Conservation (phyloP, 202 grass and related monocot species). For the Eragrostis tef region DNA sequence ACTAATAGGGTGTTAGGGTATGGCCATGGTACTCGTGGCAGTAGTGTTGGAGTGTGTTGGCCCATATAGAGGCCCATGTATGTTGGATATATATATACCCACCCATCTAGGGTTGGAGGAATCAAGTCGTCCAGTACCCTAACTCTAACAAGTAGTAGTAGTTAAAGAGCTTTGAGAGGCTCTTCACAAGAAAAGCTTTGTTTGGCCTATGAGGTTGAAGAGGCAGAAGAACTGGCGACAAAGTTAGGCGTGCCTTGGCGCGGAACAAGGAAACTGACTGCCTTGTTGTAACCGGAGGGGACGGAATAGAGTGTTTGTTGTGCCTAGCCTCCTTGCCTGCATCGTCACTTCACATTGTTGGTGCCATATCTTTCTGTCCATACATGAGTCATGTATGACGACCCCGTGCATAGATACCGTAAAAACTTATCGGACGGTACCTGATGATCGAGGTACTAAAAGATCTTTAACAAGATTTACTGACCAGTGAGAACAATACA, state of each 20-base stretch:
- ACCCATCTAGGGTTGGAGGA: no score
- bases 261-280: conserved; percentile 36
- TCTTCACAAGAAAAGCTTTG: conserved; percentile 43
- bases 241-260: conserved; percentile 29
- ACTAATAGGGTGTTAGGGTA: conserved; percentile 24
- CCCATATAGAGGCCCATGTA: no score
- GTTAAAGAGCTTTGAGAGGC: conserved; percentile 9
- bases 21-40: conserved; percentile 25
- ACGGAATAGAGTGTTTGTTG: conserved; percentile 11
- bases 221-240: conserved; percentile 33
- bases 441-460: background rate
- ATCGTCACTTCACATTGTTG: conserved; percentile 25
- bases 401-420: background rate
- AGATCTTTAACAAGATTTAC: conserved; percentile 24
- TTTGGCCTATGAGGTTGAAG: conserved; percentile 21
- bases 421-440: background rate
- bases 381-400: background rate
- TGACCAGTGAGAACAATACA: background rate
- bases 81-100: no score
- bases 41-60: no score
- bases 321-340: conserved; percentile 10
- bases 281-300: conserved; percentile 31
- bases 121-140: no score
- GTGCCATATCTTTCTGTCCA: conserved; percentile 2
- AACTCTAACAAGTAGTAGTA: no score